phyloP scores from a whole-genome alignment of 2,329 filamentous ascomycete species.

The Penicillium sp. region DNA sequence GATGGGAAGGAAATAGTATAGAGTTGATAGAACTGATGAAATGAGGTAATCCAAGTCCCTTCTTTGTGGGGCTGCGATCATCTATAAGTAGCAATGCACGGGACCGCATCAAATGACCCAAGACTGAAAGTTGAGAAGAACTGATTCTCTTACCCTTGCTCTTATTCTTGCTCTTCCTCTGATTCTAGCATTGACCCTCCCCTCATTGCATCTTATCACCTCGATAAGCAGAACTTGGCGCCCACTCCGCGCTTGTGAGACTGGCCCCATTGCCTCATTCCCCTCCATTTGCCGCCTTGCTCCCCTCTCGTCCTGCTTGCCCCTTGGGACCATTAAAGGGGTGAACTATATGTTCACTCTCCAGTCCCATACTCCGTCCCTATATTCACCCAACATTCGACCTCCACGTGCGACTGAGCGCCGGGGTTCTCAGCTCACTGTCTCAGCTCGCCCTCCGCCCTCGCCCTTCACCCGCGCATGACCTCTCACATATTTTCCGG shows the following conservation, averaged over 20 bases:
- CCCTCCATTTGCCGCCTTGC: slow-evolving; percentile 18
- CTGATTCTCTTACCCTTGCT: not conserved
- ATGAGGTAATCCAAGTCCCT: not conserved
- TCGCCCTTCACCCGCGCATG: not conserved
- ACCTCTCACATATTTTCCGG: not conserved
- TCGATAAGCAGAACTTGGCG: slow-evolving; percentile 22
- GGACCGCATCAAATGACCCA: slow-evolving; percentile 9
- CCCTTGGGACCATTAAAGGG: slow-evolving; percentile 1
- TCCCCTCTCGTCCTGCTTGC: slow-evolving; percentile 12
- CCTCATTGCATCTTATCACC: slow-evolving; percentile 16
- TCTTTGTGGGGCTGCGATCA: not conserved
- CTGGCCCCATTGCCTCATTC: slow-evolving; percentile 19
- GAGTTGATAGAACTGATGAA: not conserved
- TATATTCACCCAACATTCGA: not conserved
- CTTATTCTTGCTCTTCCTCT: not conserved
- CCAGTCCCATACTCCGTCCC: not conserved
- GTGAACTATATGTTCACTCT: slow-evolving; percentile 1
- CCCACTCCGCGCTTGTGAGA: slow-evolving; percentile 22
- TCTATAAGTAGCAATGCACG: slow-evolving; percentile 2
- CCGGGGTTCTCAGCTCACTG: not conserved
- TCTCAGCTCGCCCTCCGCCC: not conserved
- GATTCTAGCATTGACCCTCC: slow-evolving; percentile 1
- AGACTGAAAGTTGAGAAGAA: not conserved
- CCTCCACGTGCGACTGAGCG: not conserved
- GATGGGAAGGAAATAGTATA: not conserved